Conservation (phyloP, 768 basidiomycete species). For the Kwoniella mangroviensis region DNA sequence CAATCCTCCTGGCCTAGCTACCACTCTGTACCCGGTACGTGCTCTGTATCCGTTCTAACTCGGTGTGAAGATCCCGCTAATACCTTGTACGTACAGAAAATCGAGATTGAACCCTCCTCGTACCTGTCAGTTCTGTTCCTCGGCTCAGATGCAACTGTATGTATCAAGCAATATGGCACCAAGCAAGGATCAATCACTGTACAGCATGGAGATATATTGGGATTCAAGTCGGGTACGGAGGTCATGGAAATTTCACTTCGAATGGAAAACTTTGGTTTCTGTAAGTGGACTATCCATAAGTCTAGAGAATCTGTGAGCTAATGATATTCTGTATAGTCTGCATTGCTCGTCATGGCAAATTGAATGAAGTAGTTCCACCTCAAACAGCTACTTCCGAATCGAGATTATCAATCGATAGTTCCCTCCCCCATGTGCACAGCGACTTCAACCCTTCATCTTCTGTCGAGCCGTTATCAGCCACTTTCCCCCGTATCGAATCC, state of each 20-base stretch:
- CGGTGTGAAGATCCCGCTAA: too few relatives aligned
- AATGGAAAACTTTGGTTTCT: slow-evolving; percentile 48
- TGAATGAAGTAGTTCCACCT: background rate
- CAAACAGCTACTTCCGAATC: slow-evolving; percentile 1
- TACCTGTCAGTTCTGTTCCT: slow-evolving; percentile 42
- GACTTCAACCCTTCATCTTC: background rate
- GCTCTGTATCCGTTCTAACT: background rate
- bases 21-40: slow-evolving; percentile 32
- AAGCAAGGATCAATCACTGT: slow-evolving; percentile 32
- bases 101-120: slow-evolving; percentile 7
- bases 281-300: slow-evolving; percentile 32
- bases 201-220: slow-evolving; percentile 53
- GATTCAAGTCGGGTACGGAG: slow-evolving; percentile 31
- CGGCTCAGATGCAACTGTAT: slow-evolving; percentile 41
- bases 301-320: slow-evolving; percentile 20
- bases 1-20: slow-evolving; percentile 36
- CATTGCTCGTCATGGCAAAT: slow-evolving; percentile 41
- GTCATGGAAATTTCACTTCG: slow-evolving; percentile 38
- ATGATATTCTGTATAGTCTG: slow-evolving; percentile 38
- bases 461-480: slow-evolving; percentile 6
- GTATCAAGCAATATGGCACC: slow-evolving; percentile 10
- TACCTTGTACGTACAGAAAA: slow-evolving; percentile 5
- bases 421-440: background rate
- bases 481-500: background rate
- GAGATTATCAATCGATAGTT: background rate